Conservation (phyloP, 2,329 filamentous ascomycete genomes). For the Aspergillus puulaauensis region DNA sequence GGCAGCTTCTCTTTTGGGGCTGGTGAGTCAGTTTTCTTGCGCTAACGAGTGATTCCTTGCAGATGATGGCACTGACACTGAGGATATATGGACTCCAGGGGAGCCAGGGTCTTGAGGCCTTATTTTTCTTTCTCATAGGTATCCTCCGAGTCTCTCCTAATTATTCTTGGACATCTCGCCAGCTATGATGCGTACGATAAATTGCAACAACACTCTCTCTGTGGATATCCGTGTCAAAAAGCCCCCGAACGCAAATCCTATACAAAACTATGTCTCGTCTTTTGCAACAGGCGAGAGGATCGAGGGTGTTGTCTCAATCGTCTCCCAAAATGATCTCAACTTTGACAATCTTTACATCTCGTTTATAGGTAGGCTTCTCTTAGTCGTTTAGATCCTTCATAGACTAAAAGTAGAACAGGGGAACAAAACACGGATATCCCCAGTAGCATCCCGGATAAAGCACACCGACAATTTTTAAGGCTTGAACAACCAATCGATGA, state of each 20-base stretch:
- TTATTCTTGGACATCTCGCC: no score
- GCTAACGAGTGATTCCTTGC: no score
- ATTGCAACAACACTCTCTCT: neutral
- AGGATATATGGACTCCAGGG: neutral
- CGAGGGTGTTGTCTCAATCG: conserved; percentile 5
- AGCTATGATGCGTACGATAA: neutral
- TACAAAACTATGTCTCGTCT: conserved; percentile 1
- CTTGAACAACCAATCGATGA: conserved; percentile 1
- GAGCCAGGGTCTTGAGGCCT: neutral
- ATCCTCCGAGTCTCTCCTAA: neutral
- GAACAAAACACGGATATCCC: conserved; percentile 10
- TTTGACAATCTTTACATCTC: conserved; percentile 9
- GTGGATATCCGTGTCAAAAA: neutral
- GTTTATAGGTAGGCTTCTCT: conserved; percentile 3
- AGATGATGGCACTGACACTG: neutral
- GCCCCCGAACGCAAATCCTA: neutral
- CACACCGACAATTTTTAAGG: conserved; percentile 8
- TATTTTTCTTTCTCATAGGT: neutral
- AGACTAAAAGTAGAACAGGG: conserved; percentile 3
- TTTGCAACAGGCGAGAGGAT: conserved; percentile 11
- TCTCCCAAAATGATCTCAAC: neutral
- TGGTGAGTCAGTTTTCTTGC: neutral
- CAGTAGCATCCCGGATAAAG: conserved; percentile 1
- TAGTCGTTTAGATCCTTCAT: neutral
- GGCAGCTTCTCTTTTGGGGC: neutral